Evolutionary conservation across 2,329 filamentous ascomycete genomes (phyloP).

Genomic region (Blastomyces percursus): DNA sequence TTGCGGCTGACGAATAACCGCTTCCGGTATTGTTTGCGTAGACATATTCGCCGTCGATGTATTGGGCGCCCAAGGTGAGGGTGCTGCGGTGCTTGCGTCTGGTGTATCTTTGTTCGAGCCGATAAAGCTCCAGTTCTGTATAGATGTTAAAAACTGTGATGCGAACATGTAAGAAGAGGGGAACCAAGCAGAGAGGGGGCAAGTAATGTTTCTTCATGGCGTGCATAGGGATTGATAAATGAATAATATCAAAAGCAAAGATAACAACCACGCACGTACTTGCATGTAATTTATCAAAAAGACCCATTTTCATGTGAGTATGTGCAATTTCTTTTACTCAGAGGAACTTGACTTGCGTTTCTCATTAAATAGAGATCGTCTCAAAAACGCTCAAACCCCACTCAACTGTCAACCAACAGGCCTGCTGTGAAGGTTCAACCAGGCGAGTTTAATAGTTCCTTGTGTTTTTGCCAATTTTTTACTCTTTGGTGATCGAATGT

Average conservation of each 20-base stretch:
- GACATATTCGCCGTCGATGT: constrained; percentile 92
- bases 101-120: constrained; percentile 90
- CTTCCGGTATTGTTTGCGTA: constrained; percentile 41
- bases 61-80: constrained; percentile 78
- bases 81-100: constrained; percentile 80
- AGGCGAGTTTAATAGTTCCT: neutral
- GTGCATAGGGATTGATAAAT: neutral
- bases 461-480: neutral
- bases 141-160: constrained; percentile 27
- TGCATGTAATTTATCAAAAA: constrained; percentile 41
- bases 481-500: neutral
- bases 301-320: constrained; percentile 30
- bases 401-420: neutral
- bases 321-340: neutral
- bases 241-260: neutral
- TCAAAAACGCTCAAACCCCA: neutral
- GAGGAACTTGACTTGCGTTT: neutral
- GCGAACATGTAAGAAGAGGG: neutral
- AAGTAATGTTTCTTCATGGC: neutral
- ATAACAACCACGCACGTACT: constrained; percentile 28
- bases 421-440: neutral
- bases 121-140: constrained; percentile 73
- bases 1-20: constrained; percentile 20
- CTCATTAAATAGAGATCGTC: neutral
- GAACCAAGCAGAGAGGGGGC: neutral